phyloP scores from a whole-genome alignment of 2,329 filamentous ascomycete genomes.

The Trichoderma endophyticum region DNA sequence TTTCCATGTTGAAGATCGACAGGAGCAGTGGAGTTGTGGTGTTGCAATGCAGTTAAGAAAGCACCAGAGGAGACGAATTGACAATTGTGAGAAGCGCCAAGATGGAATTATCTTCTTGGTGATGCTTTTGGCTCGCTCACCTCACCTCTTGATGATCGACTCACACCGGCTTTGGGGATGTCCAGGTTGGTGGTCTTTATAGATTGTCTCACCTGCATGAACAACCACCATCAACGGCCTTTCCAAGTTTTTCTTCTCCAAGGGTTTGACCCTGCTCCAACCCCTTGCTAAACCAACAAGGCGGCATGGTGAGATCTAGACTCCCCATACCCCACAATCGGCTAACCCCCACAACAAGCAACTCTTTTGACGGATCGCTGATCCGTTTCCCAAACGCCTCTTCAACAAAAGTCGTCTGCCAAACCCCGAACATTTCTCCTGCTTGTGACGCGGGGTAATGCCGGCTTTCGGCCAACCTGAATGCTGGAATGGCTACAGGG shows the following conservation, averaged over 20 bases:
- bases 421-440: conserved; percentile 13
- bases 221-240: neutral
- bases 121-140: neutral
- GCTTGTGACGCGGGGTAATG: conserved; percentile 6
- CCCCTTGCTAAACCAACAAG: conserved; percentile 9
- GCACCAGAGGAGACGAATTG: neutral
- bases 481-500: neutral
- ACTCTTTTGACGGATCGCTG: neutral
- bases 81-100: neutral
- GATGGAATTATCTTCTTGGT: neutral
- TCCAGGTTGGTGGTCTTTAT: neutral
- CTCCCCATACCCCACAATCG: conserved; percentile 18
- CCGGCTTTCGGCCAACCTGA: conserved; percentile 6
- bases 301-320: conserved; percentile 7
- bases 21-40: neutral
- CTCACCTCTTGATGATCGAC: neutral
- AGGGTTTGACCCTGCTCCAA: neutral
- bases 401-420: neutral
- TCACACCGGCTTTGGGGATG: neutral
- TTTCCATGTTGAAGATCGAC: conserved; percentile 15
- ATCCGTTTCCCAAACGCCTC: neutral
- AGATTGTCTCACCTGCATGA: neutral
- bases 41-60: neutral
- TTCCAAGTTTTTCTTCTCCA: neutral
- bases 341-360: conserved; percentile 6